Conservation (phyloP, 208 protist genomes). For the Acanthamoeba lenticulata region DNA sequence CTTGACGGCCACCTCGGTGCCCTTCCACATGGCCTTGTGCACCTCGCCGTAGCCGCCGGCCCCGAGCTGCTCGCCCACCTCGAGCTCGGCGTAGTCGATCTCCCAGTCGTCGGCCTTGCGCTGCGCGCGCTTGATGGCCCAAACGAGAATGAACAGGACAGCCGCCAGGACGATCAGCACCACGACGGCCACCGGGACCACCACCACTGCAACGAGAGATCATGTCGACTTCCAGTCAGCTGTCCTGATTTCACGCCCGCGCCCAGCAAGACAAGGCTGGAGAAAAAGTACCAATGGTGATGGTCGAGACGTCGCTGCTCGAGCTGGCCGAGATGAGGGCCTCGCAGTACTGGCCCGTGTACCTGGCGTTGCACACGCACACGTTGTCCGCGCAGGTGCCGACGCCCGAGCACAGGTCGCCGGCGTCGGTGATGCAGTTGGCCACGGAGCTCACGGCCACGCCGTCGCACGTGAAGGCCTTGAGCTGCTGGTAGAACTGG, state of each 20-base stretch:
- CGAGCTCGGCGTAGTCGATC: not conserved
- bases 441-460: not conserved
- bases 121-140: no score
- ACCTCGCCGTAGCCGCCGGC: not conserved
- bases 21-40: not conserved
- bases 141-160: no score
- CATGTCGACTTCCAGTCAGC: not conserved
- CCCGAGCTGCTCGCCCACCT: slow-evolving; percentile 21
- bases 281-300: not conserved
- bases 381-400: not conserved
- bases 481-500: not conserved
- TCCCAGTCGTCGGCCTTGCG: not conserved
- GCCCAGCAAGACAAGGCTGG: not conserved
- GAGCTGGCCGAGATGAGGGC: not conserved
- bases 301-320: not conserved
- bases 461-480: not conserved
- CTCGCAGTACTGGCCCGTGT: not conserved
- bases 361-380: not conserved
- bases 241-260: not conserved
- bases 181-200: not conserved
- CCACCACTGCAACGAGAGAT: not conserved
- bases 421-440: not conserved
- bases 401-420: not conserved
- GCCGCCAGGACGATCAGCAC: not conserved
- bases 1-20: not conserved